These are phyloP conservation scores for Amanita subjunquillea DNA, from an alignment of 768 basidiomycete species.

Conservation along the genomic window DNA sequence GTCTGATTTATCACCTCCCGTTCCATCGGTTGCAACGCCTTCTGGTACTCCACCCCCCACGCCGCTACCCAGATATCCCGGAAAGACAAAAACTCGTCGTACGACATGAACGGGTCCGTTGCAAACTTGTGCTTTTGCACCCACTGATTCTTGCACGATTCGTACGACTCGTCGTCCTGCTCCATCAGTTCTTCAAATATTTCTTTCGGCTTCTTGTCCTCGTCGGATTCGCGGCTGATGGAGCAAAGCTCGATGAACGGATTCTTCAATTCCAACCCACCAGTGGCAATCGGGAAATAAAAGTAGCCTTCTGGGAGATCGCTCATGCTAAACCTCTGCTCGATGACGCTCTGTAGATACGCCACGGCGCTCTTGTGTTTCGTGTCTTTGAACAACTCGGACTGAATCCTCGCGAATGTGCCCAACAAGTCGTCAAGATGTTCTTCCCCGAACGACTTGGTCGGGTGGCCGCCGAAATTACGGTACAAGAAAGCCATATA, in stretches of 20 bases:
- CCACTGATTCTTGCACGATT: conserved; percentile 14
- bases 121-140: neutral
- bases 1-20: neutral
- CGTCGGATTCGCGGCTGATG: conserved; percentile 18
- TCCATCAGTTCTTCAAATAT: conserved; percentile 14
- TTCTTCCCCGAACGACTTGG: conserved; percentile 20
- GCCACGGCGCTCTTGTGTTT: conserved; percentile 13
- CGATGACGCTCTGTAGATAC: conserved; percentile 13
- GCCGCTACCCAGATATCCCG: conserved; percentile 8
- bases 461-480: conserved; percentile 25
- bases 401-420: conserved; percentile 22
- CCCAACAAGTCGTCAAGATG: conserved; percentile 21
- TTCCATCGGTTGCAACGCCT: neutral
- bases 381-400: conserved; percentile 18
- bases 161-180: conserved; percentile 16
- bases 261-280: conserved; percentile 25
- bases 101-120: conserved; percentile 7
- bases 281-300: conserved; percentile 25
- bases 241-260: conserved; percentile 16
- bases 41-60: conserved; percentile 8
- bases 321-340: conserved; percentile 16
- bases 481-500: conserved; percentile 27
- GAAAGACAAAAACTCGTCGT: conserved; percentile 8
- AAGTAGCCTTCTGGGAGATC: conserved; percentile 31
- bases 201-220: conserved; percentile 4